A percentile compares a stretch with the other conserved stretches of the same genome.
Conservation (phyloP, 2,329 filamentous ascomycete genomes). For the Hymenotorrendiella dingleyae region DNA sequence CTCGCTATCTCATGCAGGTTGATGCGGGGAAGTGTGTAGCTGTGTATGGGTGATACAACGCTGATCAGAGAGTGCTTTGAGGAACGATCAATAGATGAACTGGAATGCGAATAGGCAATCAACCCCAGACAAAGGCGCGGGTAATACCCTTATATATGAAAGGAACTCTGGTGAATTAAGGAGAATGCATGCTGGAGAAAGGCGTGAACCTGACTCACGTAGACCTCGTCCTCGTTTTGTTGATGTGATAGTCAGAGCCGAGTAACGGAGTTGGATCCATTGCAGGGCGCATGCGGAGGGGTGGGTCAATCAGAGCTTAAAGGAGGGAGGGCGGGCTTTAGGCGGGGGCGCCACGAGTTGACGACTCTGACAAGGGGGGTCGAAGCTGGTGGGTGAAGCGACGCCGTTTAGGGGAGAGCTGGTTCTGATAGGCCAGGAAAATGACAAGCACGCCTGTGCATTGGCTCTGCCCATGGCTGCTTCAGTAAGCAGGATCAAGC, state of each 20-base stretch:
- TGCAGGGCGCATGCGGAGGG: neutral
- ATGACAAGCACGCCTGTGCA: too few relatives aligned
- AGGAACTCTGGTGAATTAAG: neutral
- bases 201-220: slow-evolving; percentile 16
- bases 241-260: neutral
- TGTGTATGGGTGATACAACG: slow-evolving; percentile 6
- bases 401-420: too few relatives aligned
- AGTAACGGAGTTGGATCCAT: neutral
- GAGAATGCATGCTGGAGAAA: slow-evolving; percentile 8
- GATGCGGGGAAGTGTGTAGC: slow-evolving; percentile 15
- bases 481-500: too few relatives aligned
- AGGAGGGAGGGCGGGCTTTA: neutral
- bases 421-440: too few relatives aligned
- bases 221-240: slow-evolving; percentile 1
- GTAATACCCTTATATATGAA: slow-evolving; percentile 10
- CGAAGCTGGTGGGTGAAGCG: too few relatives aligned
- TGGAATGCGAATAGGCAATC: neutral
- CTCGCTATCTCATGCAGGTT: slow-evolving; percentile 12
- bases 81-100: slow-evolving; percentile 3
- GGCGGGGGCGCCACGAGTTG: neutral
- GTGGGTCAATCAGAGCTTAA: neutral
- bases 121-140: slow-evolving; percentile 1
- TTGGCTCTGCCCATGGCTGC: too few relatives aligned
- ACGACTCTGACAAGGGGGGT: too few relatives aligned
- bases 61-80: neutral